phyloP scores from a whole-genome alignment of 2,329 filamentous ascomycete species.

The Monosporascus sp. region DNA sequence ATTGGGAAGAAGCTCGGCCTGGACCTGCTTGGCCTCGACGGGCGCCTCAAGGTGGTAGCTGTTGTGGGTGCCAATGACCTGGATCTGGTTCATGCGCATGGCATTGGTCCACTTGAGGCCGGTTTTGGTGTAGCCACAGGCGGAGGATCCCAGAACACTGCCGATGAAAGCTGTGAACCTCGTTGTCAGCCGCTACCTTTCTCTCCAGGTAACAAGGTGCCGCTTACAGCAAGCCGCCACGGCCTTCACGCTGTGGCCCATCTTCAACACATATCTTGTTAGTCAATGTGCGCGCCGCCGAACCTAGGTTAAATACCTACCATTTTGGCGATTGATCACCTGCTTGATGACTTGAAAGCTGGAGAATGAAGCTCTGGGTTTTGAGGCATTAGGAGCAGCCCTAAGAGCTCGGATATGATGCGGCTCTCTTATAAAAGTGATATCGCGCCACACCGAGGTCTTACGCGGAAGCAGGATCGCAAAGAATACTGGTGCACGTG shows the following conservation, averaged over 20 bases:
- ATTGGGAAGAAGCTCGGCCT: slow-evolving; percentile 30
- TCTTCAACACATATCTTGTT: not conserved
- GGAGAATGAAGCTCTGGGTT: too few species aligned
- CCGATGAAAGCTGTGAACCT: not conserved
- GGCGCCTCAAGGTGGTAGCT: slow-evolving; percentile 43
- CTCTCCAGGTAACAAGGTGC: not conserved
- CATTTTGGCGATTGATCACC: not conserved
- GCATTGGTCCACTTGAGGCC: slow-evolving; percentile 25
- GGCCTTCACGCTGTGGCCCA: not conserved
- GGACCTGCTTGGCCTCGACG: slow-evolving; percentile 32
- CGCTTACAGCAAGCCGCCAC: not conserved
- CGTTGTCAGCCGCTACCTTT: not conserved
- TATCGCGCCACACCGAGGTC: too few species aligned
- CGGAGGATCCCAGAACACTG: not conserved
- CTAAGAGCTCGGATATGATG: too few species aligned
- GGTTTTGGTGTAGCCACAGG: slow-evolving; percentile 17
- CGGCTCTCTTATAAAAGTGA: too few species aligned
- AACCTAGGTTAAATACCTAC: not conserved
- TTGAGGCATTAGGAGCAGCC: too few species aligned
- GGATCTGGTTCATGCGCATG: slow-evolving; percentile 45
- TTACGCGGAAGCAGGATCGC: too few species aligned
- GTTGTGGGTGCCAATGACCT: slow-evolving; percentile 46
- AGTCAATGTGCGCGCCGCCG: not conserved
- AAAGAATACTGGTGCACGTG: too few species aligned
- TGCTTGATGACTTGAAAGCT: too few species aligned